phyloP scores from a whole-genome alignment of 345 rosid species.

The Toxicodendron radicans region DNA sequence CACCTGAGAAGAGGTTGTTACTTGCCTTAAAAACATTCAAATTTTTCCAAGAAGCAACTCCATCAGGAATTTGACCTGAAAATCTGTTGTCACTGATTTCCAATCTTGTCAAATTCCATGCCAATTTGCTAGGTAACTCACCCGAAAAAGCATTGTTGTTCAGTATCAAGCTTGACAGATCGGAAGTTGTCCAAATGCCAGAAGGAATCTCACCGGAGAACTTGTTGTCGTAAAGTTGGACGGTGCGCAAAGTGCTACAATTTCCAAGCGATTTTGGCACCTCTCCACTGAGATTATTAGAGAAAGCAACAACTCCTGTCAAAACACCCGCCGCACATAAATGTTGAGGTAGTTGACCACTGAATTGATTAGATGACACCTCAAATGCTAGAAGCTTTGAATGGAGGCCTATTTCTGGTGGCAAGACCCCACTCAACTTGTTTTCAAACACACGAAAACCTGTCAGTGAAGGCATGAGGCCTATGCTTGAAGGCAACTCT shows the following conservation, averaged over 20 bases:
- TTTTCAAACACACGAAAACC: conserved; percentile 48
- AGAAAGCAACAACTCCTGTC: conserved; percentile 54
- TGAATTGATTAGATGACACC: conserved; percentile 58
- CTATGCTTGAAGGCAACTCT: conserved; percentile 52
- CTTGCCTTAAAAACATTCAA: conserved; percentile 58
- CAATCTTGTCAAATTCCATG: conserved; percentile 66
- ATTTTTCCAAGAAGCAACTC: conserved; percentile 51
- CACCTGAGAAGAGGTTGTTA: conserved; percentile 68
- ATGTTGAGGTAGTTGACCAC: conserved; percentile 63
- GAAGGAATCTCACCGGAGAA: conserved; percentile 81
- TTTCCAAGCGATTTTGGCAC: conserved; percentile 67
- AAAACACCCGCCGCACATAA: conserved; percentile 68
- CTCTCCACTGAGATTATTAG: conserved; percentile 65
- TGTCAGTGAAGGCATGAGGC: conserved; percentile 45
- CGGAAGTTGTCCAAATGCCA: conserved; percentile 57
- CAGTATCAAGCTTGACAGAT: conserved; percentile 50
- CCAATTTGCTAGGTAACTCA: conserved; percentile 50
- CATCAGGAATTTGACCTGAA: conserved; percentile 68
- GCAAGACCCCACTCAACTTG: conserved; percentile 63
- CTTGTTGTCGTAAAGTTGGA: conserved; percentile 66
- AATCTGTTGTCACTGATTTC: conserved; percentile 70
- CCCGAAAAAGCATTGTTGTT: conserved; percentile 76
- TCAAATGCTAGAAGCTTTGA: conserved; percentile 64
- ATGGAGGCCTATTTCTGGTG: conserved; percentile 63
- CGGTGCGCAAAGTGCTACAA: conserved; percentile 49